A percentile compares a stretch with the other conserved stretches of the same genome.
Evolutionary conservation across 768 basidiomycete species (phyloP).

Genomic region (Russula earlei): DNA sequence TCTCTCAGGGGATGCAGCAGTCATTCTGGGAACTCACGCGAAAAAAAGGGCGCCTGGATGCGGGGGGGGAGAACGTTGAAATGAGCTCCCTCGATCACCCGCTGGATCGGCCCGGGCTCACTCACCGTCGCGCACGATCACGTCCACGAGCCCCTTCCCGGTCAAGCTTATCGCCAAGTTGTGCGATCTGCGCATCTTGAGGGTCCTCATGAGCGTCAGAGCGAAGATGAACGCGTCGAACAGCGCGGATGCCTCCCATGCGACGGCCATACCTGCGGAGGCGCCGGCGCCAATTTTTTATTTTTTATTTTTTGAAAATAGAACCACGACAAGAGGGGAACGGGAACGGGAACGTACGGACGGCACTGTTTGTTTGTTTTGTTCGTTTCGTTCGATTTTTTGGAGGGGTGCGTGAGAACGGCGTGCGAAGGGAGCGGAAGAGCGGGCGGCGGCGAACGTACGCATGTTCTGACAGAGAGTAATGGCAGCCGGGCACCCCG

Average conservation of each 20-base stretch:
- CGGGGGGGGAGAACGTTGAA: too few relatives aligned
- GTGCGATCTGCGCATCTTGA: constrained; percentile 24
- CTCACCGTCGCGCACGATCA: constrained; percentile 44
- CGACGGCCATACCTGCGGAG: constrained; percentile 24
- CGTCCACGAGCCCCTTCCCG: constrained; percentile 30
- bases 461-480: constrained; percentile 18
- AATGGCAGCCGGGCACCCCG: constrained; percentile 21
- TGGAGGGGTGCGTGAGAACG: too few relatives aligned
- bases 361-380: constrained; percentile 19
- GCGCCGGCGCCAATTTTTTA: too few relatives aligned
- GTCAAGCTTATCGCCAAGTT: constrained; percentile 22
- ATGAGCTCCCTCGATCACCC: neutral
- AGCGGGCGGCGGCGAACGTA: constrained; percentile 15
- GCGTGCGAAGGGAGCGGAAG: too few relatives aligned
- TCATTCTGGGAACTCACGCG: constrained; percentile 31
- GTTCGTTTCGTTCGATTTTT: too few relatives aligned
- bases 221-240: constrained; percentile 40
- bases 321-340: too few relatives aligned
- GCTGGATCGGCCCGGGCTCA: neutral
- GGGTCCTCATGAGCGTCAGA: constrained; percentile 41
- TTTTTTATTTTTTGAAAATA: neutral
- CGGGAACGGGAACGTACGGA: constrained; percentile 16
- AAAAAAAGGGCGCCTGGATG: constrained; percentile 44
- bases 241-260: constrained; percentile 44
- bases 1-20: too few relatives aligned